Evolutionary conservation across 176 grass and related monocot species (phyloP), one percentile per base, ranked within the genome.

Genomic region (Lolium perenne): DNA sequence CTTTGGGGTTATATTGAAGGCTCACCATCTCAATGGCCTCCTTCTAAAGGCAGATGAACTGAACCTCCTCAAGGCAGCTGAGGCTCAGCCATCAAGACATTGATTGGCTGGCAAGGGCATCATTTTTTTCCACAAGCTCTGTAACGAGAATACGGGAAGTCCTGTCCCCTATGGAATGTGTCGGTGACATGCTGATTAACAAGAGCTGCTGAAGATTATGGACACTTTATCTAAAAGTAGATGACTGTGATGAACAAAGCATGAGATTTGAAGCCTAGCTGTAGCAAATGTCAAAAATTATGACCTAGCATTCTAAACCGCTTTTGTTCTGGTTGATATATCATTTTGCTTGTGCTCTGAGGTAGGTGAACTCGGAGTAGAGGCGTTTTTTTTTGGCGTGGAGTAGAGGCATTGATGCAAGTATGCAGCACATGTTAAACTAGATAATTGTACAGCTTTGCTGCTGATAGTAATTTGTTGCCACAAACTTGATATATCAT

Each of bases 391-490:
- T 29, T 29, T 29, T 29, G 26, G 35, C 4, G 66, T 8, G 10
- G 57, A 80, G 6, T 35, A 80, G 45, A 51, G 35, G 76, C 38
- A 9, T 67, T 51, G 47, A 81, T 67, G 68, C 38, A 74, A 84
- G 82, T 10, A 23, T 85, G 38, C 25, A 64, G 35, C 77, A 85
- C 54, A 48, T 57, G 18, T 49, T 80, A 82, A 25, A n/a, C 40
- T 61, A 26, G 56, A 65, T 84, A 21, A 65, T 45, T 71, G 81
- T 74, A 84, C 66, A 65, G 12, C 13, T 57, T 85, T 74, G 8
- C 20, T 20, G 74, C 45, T n/a, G 41, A 69, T 80, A 48, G 50
- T 50, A 86, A 21, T 81, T 50, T 79, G 74, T 75, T 76, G 76
- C 49, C 69, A 82, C 29, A 56, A 54, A 29, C 26, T 81, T 80